Evolutionary conservation across 805 yeast species (phyloP).

Genomic region (Cyberlindnera petersonii): DNA sequence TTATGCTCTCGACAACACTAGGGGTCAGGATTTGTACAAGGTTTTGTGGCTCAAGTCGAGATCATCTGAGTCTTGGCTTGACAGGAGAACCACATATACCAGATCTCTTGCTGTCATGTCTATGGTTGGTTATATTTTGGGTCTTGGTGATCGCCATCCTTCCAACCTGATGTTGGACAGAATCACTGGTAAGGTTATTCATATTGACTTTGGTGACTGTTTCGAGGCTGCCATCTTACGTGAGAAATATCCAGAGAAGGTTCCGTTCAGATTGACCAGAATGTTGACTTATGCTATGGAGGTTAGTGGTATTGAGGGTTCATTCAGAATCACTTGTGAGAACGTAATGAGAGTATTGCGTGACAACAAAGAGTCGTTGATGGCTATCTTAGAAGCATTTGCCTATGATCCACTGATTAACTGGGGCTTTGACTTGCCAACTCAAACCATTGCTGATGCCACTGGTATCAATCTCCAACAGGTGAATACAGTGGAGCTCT

Average conservation of each 20-base stretch:
- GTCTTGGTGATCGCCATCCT: constrained; percentile 97
- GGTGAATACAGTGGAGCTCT: constrained; percentile 63
- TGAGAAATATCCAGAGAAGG: constrained; percentile 97
- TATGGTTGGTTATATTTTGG: constrained; percentile 95
- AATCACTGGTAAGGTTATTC: constrained; percentile 91
- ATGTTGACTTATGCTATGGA: constrained; percentile 99
- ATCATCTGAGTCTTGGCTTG: constrained; percentile 96
- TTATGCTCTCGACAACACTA: constrained; percentile 88
- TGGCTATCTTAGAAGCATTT: constrained; percentile 98
- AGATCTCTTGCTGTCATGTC: constrained; percentile 97
- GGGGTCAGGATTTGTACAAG: constrained; percentile 94
- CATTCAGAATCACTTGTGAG: constrained; percentile 93
- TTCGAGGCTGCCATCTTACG: constrained; percentile 96
- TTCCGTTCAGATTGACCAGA: constrained; percentile 93
- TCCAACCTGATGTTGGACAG: constrained; percentile 94
- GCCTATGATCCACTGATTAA: constrained; percentile 97
- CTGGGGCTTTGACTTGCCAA: constrained; percentile 97
- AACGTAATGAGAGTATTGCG: constrained; percentile 94
- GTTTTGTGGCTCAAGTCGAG: constrained; percentile 95
- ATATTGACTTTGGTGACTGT: constrained; percentile 98
- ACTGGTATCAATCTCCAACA: constrained; percentile 68
- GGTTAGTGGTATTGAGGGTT: constrained; percentile 97
- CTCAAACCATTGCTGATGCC: constrained; percentile 69
- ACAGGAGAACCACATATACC: constrained; percentile 93
- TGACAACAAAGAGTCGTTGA: constrained; percentile 90